These are phyloP conservation scores for Plasmodium fragile DNA, from an alignment of 169 alveolate genomes.

Conservation along the genomic window DNA sequence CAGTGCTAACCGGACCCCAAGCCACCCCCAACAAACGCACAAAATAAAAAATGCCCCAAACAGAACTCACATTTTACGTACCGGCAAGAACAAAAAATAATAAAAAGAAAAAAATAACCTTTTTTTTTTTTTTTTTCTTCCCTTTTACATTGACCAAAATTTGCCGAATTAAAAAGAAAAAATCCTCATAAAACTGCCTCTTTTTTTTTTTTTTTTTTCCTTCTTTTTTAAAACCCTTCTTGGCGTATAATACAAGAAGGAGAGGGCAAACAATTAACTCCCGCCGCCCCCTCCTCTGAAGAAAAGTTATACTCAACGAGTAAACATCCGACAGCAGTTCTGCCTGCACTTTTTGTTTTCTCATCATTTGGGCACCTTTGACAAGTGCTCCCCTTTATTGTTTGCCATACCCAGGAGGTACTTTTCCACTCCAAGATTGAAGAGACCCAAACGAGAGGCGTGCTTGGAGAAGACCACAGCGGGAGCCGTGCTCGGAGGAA, in stretches of 20 bases:
- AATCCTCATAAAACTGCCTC: background rate
- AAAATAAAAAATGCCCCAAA: background rate
- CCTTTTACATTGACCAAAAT: background rate
- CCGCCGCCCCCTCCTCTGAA: background rate
- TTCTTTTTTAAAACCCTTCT: background rate
- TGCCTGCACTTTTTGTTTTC: background rate
- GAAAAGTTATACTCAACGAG: background rate
- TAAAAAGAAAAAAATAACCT: background rate
- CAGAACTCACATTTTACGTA: background rate
- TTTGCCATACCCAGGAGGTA: background rate
- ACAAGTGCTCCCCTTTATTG: background rate
- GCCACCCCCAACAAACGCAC: background rate
- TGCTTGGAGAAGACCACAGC: background rate
- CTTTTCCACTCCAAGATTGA: background rate
- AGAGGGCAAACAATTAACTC: background rate
- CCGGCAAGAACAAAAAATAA: background rate
- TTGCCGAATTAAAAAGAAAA: background rate
- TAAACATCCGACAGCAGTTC: background rate
- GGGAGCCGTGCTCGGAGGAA: background rate
- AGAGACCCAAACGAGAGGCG: background rate
- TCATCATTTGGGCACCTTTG: background rate
- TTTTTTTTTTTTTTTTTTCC: background rate
- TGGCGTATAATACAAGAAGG: background rate
- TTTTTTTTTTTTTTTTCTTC: background rate
- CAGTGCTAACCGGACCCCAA: background rate